Conservation (phyloP, 306 rosid species). For the Acmispon strigosus region DNA sequence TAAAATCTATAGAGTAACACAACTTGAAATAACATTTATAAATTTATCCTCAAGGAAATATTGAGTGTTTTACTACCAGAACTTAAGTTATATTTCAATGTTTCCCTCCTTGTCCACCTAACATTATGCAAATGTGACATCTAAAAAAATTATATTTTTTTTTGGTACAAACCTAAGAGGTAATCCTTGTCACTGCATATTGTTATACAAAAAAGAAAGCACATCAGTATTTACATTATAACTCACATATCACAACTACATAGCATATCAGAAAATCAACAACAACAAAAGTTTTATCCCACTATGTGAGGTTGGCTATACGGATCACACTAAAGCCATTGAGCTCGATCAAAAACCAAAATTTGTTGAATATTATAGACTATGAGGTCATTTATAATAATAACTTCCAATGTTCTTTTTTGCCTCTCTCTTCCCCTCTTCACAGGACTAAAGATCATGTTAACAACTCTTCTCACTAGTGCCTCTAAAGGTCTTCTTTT, state of each 20-base stretch:
- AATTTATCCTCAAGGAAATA: not conserved
- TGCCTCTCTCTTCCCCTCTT: too few relatives aligned
- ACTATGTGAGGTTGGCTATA: too few relatives aligned
- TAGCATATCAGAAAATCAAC: not conserved
- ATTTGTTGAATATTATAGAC: too few relatives aligned
- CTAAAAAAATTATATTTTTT: not conserved
- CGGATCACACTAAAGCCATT: too few relatives aligned
- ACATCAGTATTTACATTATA: not conserved
- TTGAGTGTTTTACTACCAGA: not conserved
- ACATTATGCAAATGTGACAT: not conserved
- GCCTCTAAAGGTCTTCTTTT: too few relatives aligned
- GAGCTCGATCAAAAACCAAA: too few relatives aligned
- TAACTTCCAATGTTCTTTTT: too few relatives aligned
- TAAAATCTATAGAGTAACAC: not conserved
- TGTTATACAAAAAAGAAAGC: not conserved
- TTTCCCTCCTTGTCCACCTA: not conserved
- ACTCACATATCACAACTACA: not conserved
- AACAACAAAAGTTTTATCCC: not conserved
- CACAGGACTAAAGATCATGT: too few relatives aligned
- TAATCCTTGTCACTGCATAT: not conserved
- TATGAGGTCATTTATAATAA: too few relatives aligned
- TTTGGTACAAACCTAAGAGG: not conserved
- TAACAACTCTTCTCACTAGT: too few relatives aligned
- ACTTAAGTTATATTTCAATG: not conserved
- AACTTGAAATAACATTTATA: not conserved